A percentile compares a stretch with the other conserved stretches of the same genome.
These are phyloP conservation scores for Sclerotiophoma versabilis DNA, from an alignment of 2,329 filamentous ascomycete species.

Conservation along the genomic window DNA sequence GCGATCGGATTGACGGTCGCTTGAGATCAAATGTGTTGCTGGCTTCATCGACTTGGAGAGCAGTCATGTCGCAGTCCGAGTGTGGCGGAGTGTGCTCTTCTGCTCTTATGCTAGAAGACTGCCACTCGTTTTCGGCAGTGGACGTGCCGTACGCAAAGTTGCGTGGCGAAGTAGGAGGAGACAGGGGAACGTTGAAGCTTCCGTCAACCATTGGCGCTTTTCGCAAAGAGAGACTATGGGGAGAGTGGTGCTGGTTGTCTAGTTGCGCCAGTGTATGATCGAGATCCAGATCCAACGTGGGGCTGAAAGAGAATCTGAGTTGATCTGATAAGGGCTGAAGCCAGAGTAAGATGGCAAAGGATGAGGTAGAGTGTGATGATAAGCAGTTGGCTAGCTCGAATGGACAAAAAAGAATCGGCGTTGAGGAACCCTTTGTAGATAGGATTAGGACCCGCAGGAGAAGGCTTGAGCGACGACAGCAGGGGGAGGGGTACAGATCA, in stretches of 20 bases:
- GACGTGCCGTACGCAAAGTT: slow-evolving; percentile 58
- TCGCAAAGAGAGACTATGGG: slow-evolving; percentile 25
- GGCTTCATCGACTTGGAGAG: slow-evolving; percentile 47
- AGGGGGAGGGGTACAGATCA: slow-evolving; percentile 47
- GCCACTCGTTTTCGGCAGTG: slow-evolving; percentile 54
- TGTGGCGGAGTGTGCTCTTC: slow-evolving; percentile 45
- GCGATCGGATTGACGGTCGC: slow-evolving; percentile 51
- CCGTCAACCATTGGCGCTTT: slow-evolving; percentile 54
- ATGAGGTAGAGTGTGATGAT: slow-evolving; percentile 20
- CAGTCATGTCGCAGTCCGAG: slow-evolving; percentile 49
- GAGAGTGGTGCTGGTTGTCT: slow-evolving; percentile 28
- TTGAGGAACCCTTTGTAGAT: slow-evolving; percentile 43
- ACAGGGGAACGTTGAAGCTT: slow-evolving; percentile 56
- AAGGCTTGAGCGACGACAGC: slow-evolving; percentile 15
- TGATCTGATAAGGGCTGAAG: slow-evolving; percentile 36
- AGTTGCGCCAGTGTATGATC: slow-evolving; percentile 36
- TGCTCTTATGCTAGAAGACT: slow-evolving; percentile 31
- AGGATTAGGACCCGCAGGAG: slow-evolving; percentile 42
- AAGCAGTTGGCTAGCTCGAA: slow-evolving; percentile 39
- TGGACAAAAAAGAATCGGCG: slow-evolving; percentile 41
- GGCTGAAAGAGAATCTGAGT: slow-evolving; percentile 34
- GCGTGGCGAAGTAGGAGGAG: slow-evolving; percentile 59
- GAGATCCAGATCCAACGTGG: slow-evolving; percentile 40
- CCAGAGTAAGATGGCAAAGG: slow-evolving; percentile 22
- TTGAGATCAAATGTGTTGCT: slow-evolving; percentile 47